Evolutionary conservation across 306 rosid species (phyloP).

Genomic region (Pueraria montana): DNA sequence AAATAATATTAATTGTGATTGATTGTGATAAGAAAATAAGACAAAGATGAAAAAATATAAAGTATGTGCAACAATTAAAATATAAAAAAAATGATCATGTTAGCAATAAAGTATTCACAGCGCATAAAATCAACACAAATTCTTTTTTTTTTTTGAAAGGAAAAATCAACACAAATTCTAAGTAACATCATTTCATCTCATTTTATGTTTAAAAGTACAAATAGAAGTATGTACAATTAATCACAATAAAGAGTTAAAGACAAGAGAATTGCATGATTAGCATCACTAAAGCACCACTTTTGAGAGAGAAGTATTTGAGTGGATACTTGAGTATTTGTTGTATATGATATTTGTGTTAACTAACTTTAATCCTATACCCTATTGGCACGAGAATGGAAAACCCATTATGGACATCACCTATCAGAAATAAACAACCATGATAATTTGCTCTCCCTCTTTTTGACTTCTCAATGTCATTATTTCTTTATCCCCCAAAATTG

Average conservation of each 20-base stretch:
- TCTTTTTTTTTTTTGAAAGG: too few relatives aligned
- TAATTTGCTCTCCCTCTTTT: conserved; percentile 36
- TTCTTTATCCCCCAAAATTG: conserved; percentile 36
- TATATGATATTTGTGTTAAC: conserved; percentile 35
- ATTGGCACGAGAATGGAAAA: conserved; percentile 32
- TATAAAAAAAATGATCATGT: not conserved
- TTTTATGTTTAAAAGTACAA: conserved; percentile 32
- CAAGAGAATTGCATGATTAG: conserved; percentile 62
- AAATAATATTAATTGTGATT: too few relatives aligned
- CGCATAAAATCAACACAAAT: not conserved
- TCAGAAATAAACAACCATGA: conserved; percentile 38
- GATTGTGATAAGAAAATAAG: not conserved
- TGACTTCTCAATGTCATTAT: conserved; percentile 50
- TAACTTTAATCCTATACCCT: conserved; percentile 23
- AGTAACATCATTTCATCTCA: not conserved
- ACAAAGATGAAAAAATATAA: not conserved
- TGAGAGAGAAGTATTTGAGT: conserved; percentile 57
- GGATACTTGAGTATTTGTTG: conserved; percentile 64
- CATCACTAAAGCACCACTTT: conserved; percentile 62
- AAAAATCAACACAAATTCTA: not conserved
- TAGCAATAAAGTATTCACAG: not conserved
- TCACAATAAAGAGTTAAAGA: conserved; percentile 56
- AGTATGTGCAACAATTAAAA: not conserved
- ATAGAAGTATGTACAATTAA: conserved; percentile 38
- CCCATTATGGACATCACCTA: conserved; percentile 24